These are phyloP conservation scores for Cronartium quercuum DNA, from an alignment of 1,284 basidiomycete genomes.

Conservation along the genomic window DNA sequence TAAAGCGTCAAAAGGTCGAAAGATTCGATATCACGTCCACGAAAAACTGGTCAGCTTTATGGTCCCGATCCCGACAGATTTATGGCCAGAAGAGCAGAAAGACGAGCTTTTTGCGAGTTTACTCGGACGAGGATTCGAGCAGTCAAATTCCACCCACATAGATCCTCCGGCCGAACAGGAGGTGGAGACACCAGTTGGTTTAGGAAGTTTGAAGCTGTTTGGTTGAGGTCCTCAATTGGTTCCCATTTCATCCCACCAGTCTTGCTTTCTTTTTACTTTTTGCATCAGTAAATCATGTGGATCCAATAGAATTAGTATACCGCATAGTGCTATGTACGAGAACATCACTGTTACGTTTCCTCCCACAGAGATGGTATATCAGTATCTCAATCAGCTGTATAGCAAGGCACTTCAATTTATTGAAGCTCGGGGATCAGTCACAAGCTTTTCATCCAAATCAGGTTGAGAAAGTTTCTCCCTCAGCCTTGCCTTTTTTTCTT, in stretches of 20 bases:
- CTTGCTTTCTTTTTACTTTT: background rate
- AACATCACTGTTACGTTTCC: too few relatives aligned
- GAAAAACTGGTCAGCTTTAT: conserved; percentile 91
- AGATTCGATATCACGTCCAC: conserved; percentile 79
- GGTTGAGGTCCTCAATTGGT: background rate
- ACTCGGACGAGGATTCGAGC: conserved; percentile 54
- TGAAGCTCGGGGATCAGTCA: too few relatives aligned
- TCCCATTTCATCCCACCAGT: background rate
- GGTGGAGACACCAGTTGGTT: background rate
- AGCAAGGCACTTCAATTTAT: too few relatives aligned
- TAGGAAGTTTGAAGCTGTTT: background rate
- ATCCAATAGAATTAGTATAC: too few relatives aligned
- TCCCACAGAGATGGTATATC: too few relatives aligned
- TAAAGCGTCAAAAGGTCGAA: conserved; percentile 85
- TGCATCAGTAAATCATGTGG: background rate
- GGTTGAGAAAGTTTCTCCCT: too few relatives aligned
- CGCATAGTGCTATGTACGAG: too few relatives aligned
- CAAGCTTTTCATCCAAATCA: too few relatives aligned
- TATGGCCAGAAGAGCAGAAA: conserved; percentile 89
- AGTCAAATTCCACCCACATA: background rate
- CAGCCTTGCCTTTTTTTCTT: too few relatives aligned
- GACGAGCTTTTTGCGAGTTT: conserved; percentile 83
- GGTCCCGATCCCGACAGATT: conserved; percentile 64
- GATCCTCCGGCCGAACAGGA: background rate
- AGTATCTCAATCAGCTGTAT: too few relatives aligned